phyloP scores from a whole-genome alignment of 1,139 yeast species.

The Geotrichum klebahnii region DNA sequence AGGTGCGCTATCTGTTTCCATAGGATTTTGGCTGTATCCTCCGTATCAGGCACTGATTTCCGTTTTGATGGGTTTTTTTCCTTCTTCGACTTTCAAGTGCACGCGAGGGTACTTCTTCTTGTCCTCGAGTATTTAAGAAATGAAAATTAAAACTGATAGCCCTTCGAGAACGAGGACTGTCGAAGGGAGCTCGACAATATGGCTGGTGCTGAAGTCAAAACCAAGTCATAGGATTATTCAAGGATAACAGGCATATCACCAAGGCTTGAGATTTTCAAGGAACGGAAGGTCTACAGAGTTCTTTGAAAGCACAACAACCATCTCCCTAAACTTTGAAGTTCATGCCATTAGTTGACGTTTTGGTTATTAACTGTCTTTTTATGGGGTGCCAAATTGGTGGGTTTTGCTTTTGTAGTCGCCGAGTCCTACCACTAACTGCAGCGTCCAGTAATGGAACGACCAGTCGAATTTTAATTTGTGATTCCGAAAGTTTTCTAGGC shows the following conservation, averaged over 20 bases:
- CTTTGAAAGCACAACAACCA: background rate
- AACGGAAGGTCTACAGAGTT: background rate
- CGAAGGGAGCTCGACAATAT: no score
- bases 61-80: background rate
- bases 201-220: no score
- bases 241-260: no score
- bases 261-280: no score
- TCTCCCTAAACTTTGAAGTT: background rate
- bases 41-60: background rate
- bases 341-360: no score
- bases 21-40: background rate
- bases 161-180: no score
- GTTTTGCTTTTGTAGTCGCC: background rate
- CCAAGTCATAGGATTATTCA: no score
- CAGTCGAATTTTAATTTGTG: no score
- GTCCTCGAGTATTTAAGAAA: background rate
- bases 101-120: background rate
- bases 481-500: no score
- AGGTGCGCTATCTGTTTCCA: background rate
- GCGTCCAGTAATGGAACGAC: background rate
- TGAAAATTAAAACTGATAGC: no score
- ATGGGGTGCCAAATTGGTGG: no score
- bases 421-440: slow-evolving; percentile 13
- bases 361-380: no score
- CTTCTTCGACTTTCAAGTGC: background rate